Percentiles rank a stretch among this genome's conserved stretches.
phyloP scores from a whole-genome alignment of 495 filamentous ascomycete genomes.

The Durotheca rogersii region DNA sequence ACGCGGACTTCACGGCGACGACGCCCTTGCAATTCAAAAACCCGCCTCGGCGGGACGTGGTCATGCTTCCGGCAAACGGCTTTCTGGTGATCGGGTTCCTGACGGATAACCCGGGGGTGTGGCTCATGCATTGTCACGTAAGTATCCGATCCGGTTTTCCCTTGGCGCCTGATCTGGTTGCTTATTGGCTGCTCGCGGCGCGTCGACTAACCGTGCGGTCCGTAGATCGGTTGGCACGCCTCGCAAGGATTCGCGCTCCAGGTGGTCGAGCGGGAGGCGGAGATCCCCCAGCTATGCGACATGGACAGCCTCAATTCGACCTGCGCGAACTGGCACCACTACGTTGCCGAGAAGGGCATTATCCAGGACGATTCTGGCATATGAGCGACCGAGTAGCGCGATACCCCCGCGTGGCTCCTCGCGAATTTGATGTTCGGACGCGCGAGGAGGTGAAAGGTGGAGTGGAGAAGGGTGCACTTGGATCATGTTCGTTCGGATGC shows the following conservation, averaged over 20 bases:
- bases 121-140: conserved; percentile 59
- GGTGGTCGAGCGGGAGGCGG: conserved; percentile 46
- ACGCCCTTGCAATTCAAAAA: conserved; percentile 16
- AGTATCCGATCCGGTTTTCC: too few relatives aligned
- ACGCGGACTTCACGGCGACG: conserved; percentile 28
- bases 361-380: conserved; percentile 15
- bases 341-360: conserved; percentile 11
- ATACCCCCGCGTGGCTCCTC: too few relatives aligned
- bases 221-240: conserved; percentile 57
- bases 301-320: conserved; percentile 24
- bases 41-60: conserved; percentile 43
- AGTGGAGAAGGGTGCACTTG: too few relatives aligned
- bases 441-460: too few relatives aligned
- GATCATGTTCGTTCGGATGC: too few relatives aligned
- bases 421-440: too few relatives aligned
- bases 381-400: conserved; percentile 2
- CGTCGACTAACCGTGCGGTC: conserved; percentile 50
- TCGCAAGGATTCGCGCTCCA: conserved; percentile 47
- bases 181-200: conserved; percentile 34
- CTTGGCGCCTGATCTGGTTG: conserved; percentile 22
- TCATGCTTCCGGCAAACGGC: conserved; percentile 43
- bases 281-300: conserved; percentile 32
- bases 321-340: conserved; percentile 40
- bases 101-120: conserved; percentile 53
- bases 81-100: conserved; percentile 46